Evolutionary conservation across 768 basidiomycete species (phyloP).

Genomic region (Lyophyllum atratum): DNA sequence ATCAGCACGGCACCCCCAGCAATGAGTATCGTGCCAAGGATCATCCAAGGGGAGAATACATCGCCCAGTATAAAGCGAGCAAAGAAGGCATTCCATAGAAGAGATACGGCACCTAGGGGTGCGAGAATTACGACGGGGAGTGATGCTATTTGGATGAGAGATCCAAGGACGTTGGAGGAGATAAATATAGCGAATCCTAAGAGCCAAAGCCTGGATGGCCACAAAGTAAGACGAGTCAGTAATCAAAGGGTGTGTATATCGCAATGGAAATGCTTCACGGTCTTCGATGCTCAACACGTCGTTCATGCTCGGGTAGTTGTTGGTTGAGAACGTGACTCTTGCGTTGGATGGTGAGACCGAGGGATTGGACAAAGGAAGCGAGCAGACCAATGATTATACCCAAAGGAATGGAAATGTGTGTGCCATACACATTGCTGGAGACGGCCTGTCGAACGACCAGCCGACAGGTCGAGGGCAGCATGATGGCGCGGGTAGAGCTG

Average conservation of each 20-base stretch:
- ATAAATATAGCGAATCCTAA: constrained; percentile 86
- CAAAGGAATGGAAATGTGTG: constrained; percentile 47
- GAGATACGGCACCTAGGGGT: constrained; percentile 87
- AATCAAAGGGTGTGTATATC: background rate
- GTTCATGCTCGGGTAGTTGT: constrained; percentile 59
- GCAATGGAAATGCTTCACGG: constrained; percentile 53
- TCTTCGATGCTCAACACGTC: constrained; percentile 72
- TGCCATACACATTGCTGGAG: constrained; percentile 18
- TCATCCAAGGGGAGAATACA: constrained; percentile 80
- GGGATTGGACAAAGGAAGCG: constrained; percentile 85
- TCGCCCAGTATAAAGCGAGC: constrained; percentile 84
- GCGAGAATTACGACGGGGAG: constrained; percentile 95
- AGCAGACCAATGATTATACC: constrained; percentile 68
- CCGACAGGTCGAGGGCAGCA: constrained; percentile 10
- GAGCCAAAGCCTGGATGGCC: constrained; percentile 69
- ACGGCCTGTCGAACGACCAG: constrained; percentile 5
- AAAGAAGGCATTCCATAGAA: constrained; percentile 95
- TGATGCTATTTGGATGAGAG: constrained; percentile 89
- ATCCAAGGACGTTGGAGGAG: constrained; percentile 85
- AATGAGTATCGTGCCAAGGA: constrained; percentile 85
- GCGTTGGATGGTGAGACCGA: constrained; percentile 90
- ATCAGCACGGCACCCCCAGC: constrained; percentile 88
- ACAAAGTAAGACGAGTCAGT: constrained; percentile 1
- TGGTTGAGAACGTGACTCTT: constrained; percentile 91
- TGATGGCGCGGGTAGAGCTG: background rate